A percentile compares a stretch with the other conserved stretches of the same genome.
phyloP scores from a whole-genome alignment of 768 basidiomycete genomes.

The Pulveroboletus ravenelii region DNA sequence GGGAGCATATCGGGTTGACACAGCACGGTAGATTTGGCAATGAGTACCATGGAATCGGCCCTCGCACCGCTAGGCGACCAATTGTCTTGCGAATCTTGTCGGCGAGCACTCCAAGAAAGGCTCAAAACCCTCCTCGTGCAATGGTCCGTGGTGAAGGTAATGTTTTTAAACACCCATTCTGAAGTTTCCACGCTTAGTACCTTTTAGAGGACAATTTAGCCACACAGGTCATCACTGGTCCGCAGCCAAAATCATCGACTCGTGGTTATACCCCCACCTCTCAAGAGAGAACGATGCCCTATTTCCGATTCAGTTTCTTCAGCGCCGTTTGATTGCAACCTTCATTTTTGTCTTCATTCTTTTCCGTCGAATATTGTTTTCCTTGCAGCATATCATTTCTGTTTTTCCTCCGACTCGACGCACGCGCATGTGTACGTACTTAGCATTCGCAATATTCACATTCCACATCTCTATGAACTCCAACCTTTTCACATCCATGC shows the following conservation, averaged over 20 bases:
- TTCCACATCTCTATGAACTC: background rate
- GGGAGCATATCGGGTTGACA: constrained; percentile 1
- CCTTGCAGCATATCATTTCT: constrained; percentile 2
- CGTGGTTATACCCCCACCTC: constrained; percentile 3
- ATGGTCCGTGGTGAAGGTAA: constrained; percentile 77
- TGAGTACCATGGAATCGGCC: constrained; percentile 65
- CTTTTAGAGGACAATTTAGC: constrained; percentile 53
- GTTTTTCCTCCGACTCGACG: background rate
- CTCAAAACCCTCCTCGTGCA: constrained; percentile 65
- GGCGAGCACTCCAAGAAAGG: constrained; percentile 54
- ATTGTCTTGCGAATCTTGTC: constrained; percentile 66
- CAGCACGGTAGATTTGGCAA: constrained; percentile 58
- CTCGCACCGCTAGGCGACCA: constrained; percentile 66
- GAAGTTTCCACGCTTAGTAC: constrained; percentile 5
- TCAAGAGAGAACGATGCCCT: background rate
- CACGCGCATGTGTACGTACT: constrained; percentile 4
- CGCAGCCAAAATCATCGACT: background rate
- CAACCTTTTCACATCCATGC: background rate
- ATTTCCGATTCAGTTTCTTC: background rate
- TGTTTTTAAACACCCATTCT: background rate
- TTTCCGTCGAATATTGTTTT: background rate
- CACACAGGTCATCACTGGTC: background rate
- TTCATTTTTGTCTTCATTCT: constrained; percentile 1
- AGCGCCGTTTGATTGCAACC: background rate
- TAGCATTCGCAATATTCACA: constrained; percentile 1